phyloP scores from a whole-genome alignment of 2,329 filamentous ascomycete species.

The Sordariomycetes sp. region DNA sequence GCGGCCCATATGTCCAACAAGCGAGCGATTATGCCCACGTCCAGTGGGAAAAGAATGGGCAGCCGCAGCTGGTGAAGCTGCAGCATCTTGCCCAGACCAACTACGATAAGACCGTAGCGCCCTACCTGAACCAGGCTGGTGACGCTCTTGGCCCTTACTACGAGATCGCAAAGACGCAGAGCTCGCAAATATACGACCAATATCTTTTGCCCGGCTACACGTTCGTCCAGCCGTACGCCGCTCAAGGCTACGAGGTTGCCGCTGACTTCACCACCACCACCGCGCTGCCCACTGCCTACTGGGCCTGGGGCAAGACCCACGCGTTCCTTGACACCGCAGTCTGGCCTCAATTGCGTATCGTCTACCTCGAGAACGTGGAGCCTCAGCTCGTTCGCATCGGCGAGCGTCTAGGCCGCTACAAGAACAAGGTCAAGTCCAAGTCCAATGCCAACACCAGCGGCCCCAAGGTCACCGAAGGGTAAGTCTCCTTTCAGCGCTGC shows the following conservation, averaged over 20 bases:
- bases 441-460: constrained; percentile 10
- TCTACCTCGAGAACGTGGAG: constrained; percentile 89
- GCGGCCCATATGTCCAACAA: constrained; percentile 61
- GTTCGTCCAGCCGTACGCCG: constrained; percentile 63
- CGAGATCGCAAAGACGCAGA: constrained; percentile 51
- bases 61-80: constrained; percentile 63
- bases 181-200: constrained; percentile 60
- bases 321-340: constrained; percentile 67
- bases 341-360: constrained; percentile 69
- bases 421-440: constrained; percentile 20
- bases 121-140: constrained; percentile 58
- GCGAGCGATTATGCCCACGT: constrained; percentile 55
- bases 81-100: constrained; percentile 51
- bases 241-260: constrained; percentile 57
- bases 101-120: constrained; percentile 64
- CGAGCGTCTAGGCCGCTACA: constrained; percentile 74
- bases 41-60: constrained; percentile 72
- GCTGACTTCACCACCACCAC: constrained; percentile 60
- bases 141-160: constrained; percentile 63
- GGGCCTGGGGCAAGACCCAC: constrained; percentile 59
- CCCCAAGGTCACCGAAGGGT: background rate
- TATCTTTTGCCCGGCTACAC: constrained; percentile 69
- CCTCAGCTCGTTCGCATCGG: constrained; percentile 90
- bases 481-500: too few species aligned
- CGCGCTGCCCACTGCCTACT: constrained; percentile 62